Evolutionary conservation across 148 eudicot species (phyloP).

Genomic region (Heliosperma pusillum): DNA sequence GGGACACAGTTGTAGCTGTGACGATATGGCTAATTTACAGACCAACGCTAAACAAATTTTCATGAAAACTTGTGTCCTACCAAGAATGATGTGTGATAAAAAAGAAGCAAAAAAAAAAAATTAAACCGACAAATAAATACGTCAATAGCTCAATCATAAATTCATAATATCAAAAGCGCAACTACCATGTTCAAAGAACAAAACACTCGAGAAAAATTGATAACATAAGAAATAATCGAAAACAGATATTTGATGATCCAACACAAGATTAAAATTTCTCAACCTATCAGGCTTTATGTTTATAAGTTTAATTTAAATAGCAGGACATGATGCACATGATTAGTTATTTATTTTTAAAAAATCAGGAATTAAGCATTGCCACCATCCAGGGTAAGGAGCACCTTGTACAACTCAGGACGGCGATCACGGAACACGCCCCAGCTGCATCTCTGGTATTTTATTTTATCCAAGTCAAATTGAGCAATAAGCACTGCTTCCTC

Average conservation of each 20-base stretch:
- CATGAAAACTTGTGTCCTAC: too few relatives aligned
- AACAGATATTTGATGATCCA: constrained; percentile 11
- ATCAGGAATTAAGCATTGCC: constrained; percentile 39
- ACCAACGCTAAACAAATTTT: too few relatives aligned
- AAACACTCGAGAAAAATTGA: neutral
- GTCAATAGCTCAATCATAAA: too few relatives aligned
- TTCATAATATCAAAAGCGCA: too few relatives aligned
- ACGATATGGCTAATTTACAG: too few relatives aligned
- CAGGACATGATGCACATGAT: constrained; percentile 11
- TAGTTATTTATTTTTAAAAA: constrained; percentile 1
- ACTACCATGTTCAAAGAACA: neutral
- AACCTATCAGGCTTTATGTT: neutral
- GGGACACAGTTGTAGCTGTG: too few relatives aligned
- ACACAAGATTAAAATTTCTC: constrained; percentile 1
- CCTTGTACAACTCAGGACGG: constrained; percentile 91
- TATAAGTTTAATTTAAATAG: too few relatives aligned
- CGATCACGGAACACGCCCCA: constrained; percentile 98
- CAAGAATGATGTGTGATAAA: too few relatives aligned
- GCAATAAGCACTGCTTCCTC: constrained; percentile 83
- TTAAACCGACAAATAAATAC: too few relatives aligned
- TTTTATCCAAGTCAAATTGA: constrained; percentile 67
- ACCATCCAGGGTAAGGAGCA: constrained; percentile 90
- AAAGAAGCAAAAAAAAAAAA: too few relatives aligned
- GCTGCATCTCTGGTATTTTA: constrained; percentile 72
- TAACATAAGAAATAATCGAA: neutral